phyloP scores from a whole-genome alignment of 805 yeast species.

The Cephaloascus albidus region DNA sequence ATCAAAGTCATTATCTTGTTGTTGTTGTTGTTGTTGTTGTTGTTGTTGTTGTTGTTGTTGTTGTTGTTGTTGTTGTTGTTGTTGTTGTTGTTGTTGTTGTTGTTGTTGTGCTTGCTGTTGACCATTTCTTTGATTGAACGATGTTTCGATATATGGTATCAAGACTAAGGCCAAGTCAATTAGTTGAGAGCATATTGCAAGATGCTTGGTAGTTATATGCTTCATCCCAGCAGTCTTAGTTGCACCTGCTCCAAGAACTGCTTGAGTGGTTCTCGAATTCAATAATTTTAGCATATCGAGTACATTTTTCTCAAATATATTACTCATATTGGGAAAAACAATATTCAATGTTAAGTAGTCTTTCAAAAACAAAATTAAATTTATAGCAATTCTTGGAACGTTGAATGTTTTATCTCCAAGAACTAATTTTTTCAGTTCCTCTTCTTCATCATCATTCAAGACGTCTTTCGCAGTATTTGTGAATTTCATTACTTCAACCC shows the following conservation, averaged over 20 bases:
- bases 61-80: constrained; percentile 3
- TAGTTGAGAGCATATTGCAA: constrained; percentile 61
- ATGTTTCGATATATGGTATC: constrained; percentile 20
- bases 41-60: constrained; percentile 10
- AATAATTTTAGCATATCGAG: constrained; percentile 37
- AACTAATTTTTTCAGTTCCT: constrained; percentile 19
- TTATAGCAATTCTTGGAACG: constrained; percentile 40
- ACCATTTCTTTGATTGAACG: background rate
- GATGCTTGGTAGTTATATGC: constrained; percentile 65
- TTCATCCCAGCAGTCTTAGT: constrained; percentile 64
- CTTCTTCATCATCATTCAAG: constrained; percentile 7
- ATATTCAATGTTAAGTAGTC: constrained; percentile 48
- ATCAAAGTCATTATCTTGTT: constrained; percentile 21
- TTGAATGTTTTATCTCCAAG: constrained; percentile 50
- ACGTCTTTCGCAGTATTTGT: too few species aligned
- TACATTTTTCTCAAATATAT: constrained; percentile 30
- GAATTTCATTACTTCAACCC: constrained; percentile 30
- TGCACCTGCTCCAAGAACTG: constrained; percentile 69
- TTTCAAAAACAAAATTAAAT: constrained; percentile 22
- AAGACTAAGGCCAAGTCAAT: constrained; percentile 36
- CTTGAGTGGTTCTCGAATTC: constrained; percentile 46
- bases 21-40: constrained; percentile 15
- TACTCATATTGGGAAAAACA: constrained; percentile 39
- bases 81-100: constrained; percentile 11
- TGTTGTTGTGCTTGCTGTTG: too few species aligned